These are phyloP conservation scores for Coemansia sp. DNA, from an alignment of 192 early-diverging fungal species.

Conservation along the genomic window DNA sequence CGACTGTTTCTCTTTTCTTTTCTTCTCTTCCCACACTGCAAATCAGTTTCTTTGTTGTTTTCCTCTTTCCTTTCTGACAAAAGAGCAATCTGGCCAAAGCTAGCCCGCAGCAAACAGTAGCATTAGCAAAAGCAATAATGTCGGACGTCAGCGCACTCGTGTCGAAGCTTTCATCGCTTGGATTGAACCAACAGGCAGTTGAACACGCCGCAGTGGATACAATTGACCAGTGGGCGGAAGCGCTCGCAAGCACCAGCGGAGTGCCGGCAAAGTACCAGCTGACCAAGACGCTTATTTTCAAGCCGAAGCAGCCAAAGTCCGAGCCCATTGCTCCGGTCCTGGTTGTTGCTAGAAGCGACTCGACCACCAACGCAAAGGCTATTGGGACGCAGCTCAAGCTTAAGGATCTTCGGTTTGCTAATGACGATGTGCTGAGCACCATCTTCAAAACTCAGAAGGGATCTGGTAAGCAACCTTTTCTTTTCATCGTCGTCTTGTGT, in stretches of 20 bases:
- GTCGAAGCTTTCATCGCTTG: slow-evolving; percentile 41
- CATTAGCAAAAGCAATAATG: slow-evolving; percentile 27
- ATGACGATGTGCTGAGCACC: slow-evolving; percentile 61
- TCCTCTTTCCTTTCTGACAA: background rate
- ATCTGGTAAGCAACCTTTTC: slow-evolving; percentile 52
- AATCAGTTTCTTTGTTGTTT: background rate
- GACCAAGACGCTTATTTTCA: slow-evolving; percentile 76
- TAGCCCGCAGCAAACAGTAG: background rate
- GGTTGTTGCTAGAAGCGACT: slow-evolving; percentile 61
- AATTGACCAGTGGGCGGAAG: slow-evolving; percentile 60
- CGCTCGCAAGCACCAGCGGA: slow-evolving; percentile 30
- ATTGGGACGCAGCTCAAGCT: slow-evolving; percentile 59
- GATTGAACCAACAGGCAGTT: slow-evolving; percentile 41
- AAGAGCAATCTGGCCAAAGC: background rate
- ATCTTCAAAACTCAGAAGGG: slow-evolving; percentile 62
- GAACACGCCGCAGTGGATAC: slow-evolving; percentile 60
- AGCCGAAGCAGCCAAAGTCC: slow-evolving; percentile 74
- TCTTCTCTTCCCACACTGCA: slow-evolving; percentile 2
- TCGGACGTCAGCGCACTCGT: slow-evolving; percentile 36
- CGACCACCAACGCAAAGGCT: slow-evolving; percentile 55
- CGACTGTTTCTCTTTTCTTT: slow-evolving; percentile 4
- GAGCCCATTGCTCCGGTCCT: slow-evolving; percentile 63
- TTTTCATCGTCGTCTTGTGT: background rate
- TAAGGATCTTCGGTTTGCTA: slow-evolving; percentile 75
- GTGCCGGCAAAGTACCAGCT: slow-evolving; percentile 40